Percentiles rank a stretch among this genome's conserved stretches.
These are phyloP conservation scores for Parascedosporium putredinis DNA, from an alignment of 2,329 filamentous ascomycete species.

Conservation along the genomic window DNA sequence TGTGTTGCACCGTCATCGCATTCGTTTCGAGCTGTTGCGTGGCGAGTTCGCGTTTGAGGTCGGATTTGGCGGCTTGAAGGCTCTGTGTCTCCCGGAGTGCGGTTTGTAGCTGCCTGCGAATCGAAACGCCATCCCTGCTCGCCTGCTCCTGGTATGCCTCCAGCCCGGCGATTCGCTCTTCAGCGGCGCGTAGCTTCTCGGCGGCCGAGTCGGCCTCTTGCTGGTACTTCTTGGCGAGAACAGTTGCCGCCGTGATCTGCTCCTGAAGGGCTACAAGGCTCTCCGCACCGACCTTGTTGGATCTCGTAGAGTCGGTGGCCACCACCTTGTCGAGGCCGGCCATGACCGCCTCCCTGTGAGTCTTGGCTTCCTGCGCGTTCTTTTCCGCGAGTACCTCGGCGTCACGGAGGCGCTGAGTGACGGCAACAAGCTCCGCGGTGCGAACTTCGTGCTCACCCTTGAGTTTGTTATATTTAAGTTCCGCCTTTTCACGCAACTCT, in stretches of 20 bases:
- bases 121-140: slow-evolving; percentile 80
- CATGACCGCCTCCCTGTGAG: slow-evolving; percentile 74
- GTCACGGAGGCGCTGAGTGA: slow-evolving; percentile 66
- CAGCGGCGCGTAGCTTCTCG: slow-evolving; percentile 81
- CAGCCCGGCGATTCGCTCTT: slow-evolving; percentile 91
- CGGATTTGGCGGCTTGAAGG: slow-evolving; percentile 70
- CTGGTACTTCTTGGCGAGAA: slow-evolving; percentile 78
- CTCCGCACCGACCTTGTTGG: slow-evolving; percentile 45
- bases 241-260: slow-evolving; percentile 69
- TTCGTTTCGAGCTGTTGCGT: slow-evolving; percentile 89
- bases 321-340: slow-evolving; percentile 69
- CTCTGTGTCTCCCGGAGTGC: slow-evolving; percentile 73
- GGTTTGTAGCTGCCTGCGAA: slow-evolving; percentile 80
- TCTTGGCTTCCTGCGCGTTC: slow-evolving; percentile 76
- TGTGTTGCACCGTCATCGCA: slow-evolving; percentile 83
- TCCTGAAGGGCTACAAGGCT: slow-evolving; percentile 65
- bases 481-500: slow-evolving; percentile 60
- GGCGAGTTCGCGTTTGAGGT: slow-evolving; percentile 72
- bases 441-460: slow-evolving; percentile 75
- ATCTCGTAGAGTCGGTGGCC: slow-evolving; percentile 37
- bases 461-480: slow-evolving; percentile 65
- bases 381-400: slow-evolving; percentile 81
- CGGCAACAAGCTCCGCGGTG: slow-evolving; percentile 64
- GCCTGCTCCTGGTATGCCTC: slow-evolving; percentile 97
- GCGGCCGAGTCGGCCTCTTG: slow-evolving; percentile 76